These are phyloP conservation scores for Aspergillus calidoustus DNA, from an alignment of 2,329 filamentous ascomycete species.

Conservation along the genomic window DNA sequence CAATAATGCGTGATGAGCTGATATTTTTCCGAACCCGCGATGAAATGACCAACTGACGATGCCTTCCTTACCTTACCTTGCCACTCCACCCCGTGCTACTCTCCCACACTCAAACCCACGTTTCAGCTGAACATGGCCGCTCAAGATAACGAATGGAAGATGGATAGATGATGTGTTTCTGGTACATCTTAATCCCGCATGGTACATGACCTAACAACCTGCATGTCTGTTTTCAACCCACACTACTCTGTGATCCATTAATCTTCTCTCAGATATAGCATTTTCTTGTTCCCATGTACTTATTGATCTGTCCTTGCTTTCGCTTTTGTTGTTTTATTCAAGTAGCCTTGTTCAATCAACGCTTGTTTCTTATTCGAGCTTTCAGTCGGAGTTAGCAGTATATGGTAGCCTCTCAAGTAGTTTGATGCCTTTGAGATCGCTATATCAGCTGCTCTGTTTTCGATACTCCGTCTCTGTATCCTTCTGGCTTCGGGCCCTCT, in stretches of 20 bases:
- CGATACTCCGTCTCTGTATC: too few species aligned
- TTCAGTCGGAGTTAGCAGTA: background rate
- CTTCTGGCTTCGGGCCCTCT: too few species aligned
- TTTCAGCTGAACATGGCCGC: background rate
- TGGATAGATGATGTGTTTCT: slow-evolving; percentile 29
- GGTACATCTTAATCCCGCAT: slow-evolving; percentile 28
- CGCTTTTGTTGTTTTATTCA: background rate
- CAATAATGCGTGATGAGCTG: slow-evolving; percentile 21
- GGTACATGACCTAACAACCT: slow-evolving; percentile 22
- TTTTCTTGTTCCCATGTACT: slow-evolving; percentile 26
- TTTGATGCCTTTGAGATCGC: background rate
- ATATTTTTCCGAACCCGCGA: slow-evolving; percentile 4
- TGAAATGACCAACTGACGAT: slow-evolving; percentile 18
- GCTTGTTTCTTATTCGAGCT: background rate
- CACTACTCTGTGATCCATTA: slow-evolving; percentile 16
- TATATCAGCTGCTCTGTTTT: background rate
- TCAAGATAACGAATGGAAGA: slow-evolving; percentile 19
- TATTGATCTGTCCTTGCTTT: slow-evolving; percentile 18
- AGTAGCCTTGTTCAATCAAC: slow-evolving; percentile 9
- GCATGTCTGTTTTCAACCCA: slow-evolving; percentile 3
- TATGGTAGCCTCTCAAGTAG: background rate
- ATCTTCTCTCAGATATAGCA: slow-evolving; percentile 17
- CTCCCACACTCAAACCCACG: background rate
- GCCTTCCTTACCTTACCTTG: slow-evolving; percentile 9
- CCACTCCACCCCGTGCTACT: slow-evolving; percentile 4